Evolutionary conservation across 306 rosid genomes (phyloP), one percentile per base, ranked within the genome.

Genomic region (Vigna angularis): DNA sequence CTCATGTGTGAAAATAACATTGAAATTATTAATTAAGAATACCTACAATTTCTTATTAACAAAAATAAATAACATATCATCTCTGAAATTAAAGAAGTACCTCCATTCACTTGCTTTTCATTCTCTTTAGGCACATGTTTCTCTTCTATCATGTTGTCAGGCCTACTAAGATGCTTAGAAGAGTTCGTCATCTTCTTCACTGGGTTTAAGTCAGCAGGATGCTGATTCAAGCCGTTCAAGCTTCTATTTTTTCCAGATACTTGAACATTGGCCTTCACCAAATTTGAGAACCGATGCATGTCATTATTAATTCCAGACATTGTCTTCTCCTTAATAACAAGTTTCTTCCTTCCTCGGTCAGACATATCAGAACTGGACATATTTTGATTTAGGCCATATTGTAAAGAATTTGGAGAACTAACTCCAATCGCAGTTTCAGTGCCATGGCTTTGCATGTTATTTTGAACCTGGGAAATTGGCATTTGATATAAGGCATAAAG

Each of bases 321-420:
- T 22, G 66, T 64, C 79, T 50, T 81, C 73, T 82, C 91, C 82
- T 81, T 90, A 36, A 59, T 55, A 70, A 70, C 72, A 55, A 42
- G 72, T 78, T 83, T 83, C 86, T 81, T 89, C 88, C 83, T 94
- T 76, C 83, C 85, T 76, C 53, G 83, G 73, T 77, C 83, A 69
- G 75, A 57, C 69, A 78, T 58, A 76, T 81, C 80, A 66, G 80
- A 81, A 70, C 74, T 78, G 58, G 76, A 49, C 44, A 61, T 87
- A 24, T 72, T 80, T 73, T 52, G 28, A 77, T 81, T 84, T 22
- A 53, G 70, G 51, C 89, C 91, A 72, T 57, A 51, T 58, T 78
- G 89, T 24, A 62, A 79, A 76, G 81, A 52, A 82, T 81, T 59
- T 24, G 38, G 49, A 10, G 80, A 76, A 75, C 73, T 61, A 77